phyloP scores from a whole-genome alignment of 129 eudicot species.

The Dittrichia graveolens region DNA sequence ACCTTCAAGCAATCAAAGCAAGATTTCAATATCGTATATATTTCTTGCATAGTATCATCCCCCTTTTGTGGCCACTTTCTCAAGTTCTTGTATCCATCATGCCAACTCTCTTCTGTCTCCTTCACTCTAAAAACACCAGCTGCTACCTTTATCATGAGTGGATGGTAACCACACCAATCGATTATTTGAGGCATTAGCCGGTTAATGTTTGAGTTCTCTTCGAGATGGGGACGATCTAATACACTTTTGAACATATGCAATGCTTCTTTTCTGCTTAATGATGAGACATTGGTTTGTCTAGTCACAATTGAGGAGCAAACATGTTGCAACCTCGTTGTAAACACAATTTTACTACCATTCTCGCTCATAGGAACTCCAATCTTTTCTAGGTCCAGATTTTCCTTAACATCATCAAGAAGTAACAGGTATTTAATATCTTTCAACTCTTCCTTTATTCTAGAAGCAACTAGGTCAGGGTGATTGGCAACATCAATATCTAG shows the following conservation, averaged over 20 bases:
- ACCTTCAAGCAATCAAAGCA: constrained; percentile 20
- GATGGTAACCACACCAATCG: constrained; percentile 25
- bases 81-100: constrained; percentile 21
- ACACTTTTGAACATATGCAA: constrained; percentile 29
- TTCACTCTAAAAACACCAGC: constrained; percentile 29
- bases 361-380: constrained; percentile 28
- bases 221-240: constrained; percentile 25
- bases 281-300: not conserved
- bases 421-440: constrained; percentile 30
- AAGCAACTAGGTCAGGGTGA: constrained; percentile 19
- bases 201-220: constrained; percentile 12
- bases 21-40: constrained; percentile 20
- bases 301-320: constrained; percentile 26
- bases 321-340: constrained; percentile 28
- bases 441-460: constrained; percentile 27
- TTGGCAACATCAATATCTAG: constrained; percentile 13
- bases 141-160: constrained; percentile 28
- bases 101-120: constrained; percentile 28
- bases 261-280: constrained; percentile 28
- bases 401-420: constrained; percentile 41
- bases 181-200: constrained; percentile 16
- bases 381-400: constrained; percentile 23
- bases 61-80: constrained; percentile 25
- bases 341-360: constrained; percentile 34
- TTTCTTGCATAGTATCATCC: constrained; percentile 20